Evolutionary conservation across 192 early-diverging fungal species (phyloP), one percentile per base, ranked within the genome.

Genomic region (Pecoramyces ruminantium): DNA sequence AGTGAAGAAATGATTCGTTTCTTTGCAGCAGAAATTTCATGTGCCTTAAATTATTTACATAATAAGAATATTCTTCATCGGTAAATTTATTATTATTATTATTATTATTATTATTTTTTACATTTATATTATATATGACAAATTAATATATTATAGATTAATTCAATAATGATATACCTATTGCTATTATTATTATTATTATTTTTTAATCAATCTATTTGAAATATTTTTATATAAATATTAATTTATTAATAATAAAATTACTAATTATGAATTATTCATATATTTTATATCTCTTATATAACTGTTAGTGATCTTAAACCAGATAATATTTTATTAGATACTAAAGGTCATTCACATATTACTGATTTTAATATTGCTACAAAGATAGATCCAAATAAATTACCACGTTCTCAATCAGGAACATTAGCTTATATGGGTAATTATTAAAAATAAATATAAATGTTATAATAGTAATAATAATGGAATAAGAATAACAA

Each of bases 1-100:
- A 85, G 84, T 13, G 96, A 97, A 85, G 89, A 89, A 79, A 89
- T 91, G 0, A 88, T 98, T 40, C 82, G 86, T 78, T 93, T 96
- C 83, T 96, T 94, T 92, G 90, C 95, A 18, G 94, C 95, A 25
- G 97, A 98, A 87, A 80, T 96, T 16, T 87, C 92, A 39, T 95
- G 88, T 78, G 96, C 93, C 11, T 81, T 97, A 29, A 84, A 87
- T 79, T 94, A 97, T 84, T 86, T 98, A 40, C 97, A 98, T 82
- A 86, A 86, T 34, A 89, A 93, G 78, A 86, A 86, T 25, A 94
- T 97, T 28, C 92, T 97, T 17, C 97, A 98, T 85, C 85, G 51
- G 38, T 39, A 39, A 39, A 39, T 39, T 13, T 39, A 39, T 14
- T 6, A 6, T 34, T 6, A 34, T 34, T 34, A 34, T 34, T 34